Base-by-base conservation (phyloP, 345 rosid species). In the Linum usitatissimum region DNA sequence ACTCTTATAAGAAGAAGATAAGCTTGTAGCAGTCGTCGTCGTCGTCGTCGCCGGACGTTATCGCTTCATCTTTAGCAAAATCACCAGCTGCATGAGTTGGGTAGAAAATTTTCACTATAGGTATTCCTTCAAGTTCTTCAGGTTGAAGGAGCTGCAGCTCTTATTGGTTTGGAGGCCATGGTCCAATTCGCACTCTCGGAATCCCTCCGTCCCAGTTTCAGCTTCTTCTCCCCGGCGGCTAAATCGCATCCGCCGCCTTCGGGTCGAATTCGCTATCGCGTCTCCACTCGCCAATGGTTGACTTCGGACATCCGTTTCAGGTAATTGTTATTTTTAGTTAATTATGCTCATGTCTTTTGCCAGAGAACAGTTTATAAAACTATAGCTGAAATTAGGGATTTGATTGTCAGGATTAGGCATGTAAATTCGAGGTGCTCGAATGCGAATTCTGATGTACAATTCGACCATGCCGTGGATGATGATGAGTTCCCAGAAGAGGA, bases 281-380 rank as follows among this genome's bases (percentile, higher is more conserved):
- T 86, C 83, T 18, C 84, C 77, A 68, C 80, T 87, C 66, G 86
- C 70, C 72, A 73, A 80, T 66, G 96, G 86, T 64, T 84, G 82
- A 88, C 63, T 62, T 74, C 64, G 42, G 54, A 57, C 55, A 57
- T 62, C 30, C 51, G 17, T 10, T 53, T 53, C 74, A 75, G 83
- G 89, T 83, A 42, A 13, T 66, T 4, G 10, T 62, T 18, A 48
- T 38, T 4, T 18, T 14, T 54, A 12, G 34, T 1, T 0, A 9
- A 18, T 2, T 55, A 3, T 4, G 20, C 21, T 4, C 57, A 18
- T 56, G 56, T 55, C 64, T 54, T 30, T 5, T 53, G 39, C 49
- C 64, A 13, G 48, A 42, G 30, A 30, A 15, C 51, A 45, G 10
- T 45, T 45, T 34, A 4, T 4, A 4, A 34, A 34, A 34, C 38